Evolutionary conservation across 1,284 basidiomycete genomes (phyloP).

Genomic region (Mrakiaceae sp.): DNA sequence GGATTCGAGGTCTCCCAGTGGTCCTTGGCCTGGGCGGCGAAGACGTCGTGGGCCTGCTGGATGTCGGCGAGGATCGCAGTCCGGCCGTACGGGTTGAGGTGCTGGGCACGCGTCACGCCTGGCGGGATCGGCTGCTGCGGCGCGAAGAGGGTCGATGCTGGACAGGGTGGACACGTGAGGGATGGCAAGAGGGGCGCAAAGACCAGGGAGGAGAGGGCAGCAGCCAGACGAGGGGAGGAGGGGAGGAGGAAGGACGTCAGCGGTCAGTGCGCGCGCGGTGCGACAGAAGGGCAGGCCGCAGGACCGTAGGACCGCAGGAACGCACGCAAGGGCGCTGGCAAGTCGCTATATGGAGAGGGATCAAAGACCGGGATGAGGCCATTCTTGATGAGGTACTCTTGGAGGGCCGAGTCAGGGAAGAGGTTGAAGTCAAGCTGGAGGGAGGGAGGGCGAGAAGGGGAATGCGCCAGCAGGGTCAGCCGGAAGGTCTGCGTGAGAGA

Average conservation of each 20-base stretch:
- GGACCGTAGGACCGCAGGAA: neutral
- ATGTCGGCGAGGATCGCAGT: constrained; percentile 16
- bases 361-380: constrained; percentile 1
- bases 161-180: neutral
- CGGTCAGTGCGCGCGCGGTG: neutral
- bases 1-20: constrained; percentile 14
- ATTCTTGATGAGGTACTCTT: constrained; percentile 2
- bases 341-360: constrained; percentile 13
- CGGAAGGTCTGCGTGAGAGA: too few species aligned
- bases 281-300: neutral
- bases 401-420: constrained; percentile 3
- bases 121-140: neutral
- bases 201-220: neutral
- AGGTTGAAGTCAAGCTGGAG: constrained; percentile 13
- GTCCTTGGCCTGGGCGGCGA: constrained; percentile 10
- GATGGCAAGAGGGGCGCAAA: neutral
- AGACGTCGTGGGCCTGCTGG: constrained; percentile 13
- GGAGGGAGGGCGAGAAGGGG: neutral
- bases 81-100: neutral
- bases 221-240: neutral
- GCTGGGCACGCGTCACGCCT: neutral
- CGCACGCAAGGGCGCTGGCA: constrained; percentile 13
- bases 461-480: neutral
- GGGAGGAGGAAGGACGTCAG: neutral
- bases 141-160: neutral